Percentiles rank a stretch among this genome's conserved stretches.
These are phyloP conservation scores for Funneliformis caledonium DNA, from an alignment of 371 early-diverging fungal species.

Conservation along the genomic window DNA sequence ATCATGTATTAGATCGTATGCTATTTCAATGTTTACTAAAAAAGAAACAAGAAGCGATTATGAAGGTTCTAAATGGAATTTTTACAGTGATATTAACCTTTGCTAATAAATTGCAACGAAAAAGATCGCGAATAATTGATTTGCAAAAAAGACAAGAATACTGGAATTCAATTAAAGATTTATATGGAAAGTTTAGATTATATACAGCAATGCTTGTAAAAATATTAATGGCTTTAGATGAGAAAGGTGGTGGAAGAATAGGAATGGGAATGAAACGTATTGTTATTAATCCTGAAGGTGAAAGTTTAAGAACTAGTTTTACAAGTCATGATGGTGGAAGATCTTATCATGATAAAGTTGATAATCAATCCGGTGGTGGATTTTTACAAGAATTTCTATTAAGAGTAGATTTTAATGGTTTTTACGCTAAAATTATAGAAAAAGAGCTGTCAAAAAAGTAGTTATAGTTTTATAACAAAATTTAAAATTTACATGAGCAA, in stretches of 20 bases:
- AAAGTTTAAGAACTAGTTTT: neutral
- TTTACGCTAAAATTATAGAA: slow-evolving; percentile 24
- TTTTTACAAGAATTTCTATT: slow-evolving; percentile 40
- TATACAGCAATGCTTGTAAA: slow-evolving; percentile 46
- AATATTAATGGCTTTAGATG: slow-evolving; percentile 46
- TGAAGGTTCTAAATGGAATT: slow-evolving; percentile 44
- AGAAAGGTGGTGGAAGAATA: slow-evolving; percentile 49
- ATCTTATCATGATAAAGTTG: slow-evolving; percentile 17
- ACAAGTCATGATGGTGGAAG: neutral
- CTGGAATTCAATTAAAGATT: slow-evolving; percentile 36
- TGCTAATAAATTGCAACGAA: slow-evolving; percentile 38
- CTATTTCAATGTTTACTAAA: slow-evolving; percentile 57
- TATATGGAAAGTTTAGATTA: slow-evolving; percentile 46
- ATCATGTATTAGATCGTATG: slow-evolving; percentile 55
- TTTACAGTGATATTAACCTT: slow-evolving; percentile 49
- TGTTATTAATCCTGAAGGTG: neutral
- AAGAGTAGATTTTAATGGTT: slow-evolving; percentile 40
- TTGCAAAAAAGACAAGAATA: slow-evolving; percentile 20
- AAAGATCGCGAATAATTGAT: slow-evolving; percentile 8
- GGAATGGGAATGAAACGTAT: slow-evolving; percentile 23
- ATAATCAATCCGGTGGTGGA: slow-evolving; percentile 27
- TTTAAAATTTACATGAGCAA: no score
- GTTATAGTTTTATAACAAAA: neutral
- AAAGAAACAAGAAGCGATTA: slow-evolving; percentile 48
- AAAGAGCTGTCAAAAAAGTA: neutral